Base-by-base conservation (phyloP, 208 protist species). In the Leishmania turanica region DNA sequence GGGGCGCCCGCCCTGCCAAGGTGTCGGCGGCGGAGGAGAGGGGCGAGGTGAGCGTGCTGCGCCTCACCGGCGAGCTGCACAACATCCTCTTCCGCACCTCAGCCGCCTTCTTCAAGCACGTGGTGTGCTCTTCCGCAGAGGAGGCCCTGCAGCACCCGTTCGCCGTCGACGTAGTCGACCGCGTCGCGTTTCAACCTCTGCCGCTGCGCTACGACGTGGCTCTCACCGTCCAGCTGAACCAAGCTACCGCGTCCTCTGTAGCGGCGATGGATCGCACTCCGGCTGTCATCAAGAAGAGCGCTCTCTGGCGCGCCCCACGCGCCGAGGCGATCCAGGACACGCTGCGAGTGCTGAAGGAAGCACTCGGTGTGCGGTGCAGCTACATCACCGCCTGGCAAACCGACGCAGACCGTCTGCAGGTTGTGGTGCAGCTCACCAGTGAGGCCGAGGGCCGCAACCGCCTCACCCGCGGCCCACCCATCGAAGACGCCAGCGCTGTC, bases 71-170 rank as follows among this genome's bases (percentile, higher is more conserved):
- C 40, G 92, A 95, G 45, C 87, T 89, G 53, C 87, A 93, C 81
- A 97, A 97, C 81, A 49, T 97, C 40, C 82, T 97, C 70, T 97
- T 96, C 76, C 90, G 92, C 75, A 93, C 87, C 51, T 96, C 94
- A 24, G 51, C 82, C 13, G 37, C 24, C 42, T 97, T 96, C 83
- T 94, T 93, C 60, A 53, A 80, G 53, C 54, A 89, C n/a, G 87
- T 97, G 17, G 84, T 97, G 21, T 82, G 89, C 80, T 79, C 77
- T 31, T 85, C 90, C 24, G 94, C 92, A 11, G 88, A 95, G 72
- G 90, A 95, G 69, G 91, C 94, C 11, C 87, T 97, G 70, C 87
- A 89, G 81, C 84, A 90, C 68, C 83, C 85, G 7, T 82, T 82
- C 40, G 80, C 86, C 7, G 75, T 90, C 21, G 92, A 95, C 7